Base-by-base conservation (phyloP, 108 stramenopile species). In the Nannochloropsis gaditana region DNA sequence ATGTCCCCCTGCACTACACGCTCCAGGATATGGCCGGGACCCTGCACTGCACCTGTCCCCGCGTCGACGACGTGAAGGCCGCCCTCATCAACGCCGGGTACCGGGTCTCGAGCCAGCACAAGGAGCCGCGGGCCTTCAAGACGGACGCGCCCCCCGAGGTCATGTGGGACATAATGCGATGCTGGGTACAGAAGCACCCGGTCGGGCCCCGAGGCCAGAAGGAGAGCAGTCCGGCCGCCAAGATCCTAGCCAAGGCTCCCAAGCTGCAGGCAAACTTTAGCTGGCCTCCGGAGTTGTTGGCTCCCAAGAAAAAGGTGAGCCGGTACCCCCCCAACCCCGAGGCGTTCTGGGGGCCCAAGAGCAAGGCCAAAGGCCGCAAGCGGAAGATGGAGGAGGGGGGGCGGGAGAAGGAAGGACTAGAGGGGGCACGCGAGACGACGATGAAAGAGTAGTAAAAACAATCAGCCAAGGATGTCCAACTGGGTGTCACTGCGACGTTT, bases 41-140 rank as follows among this genome's bases (percentile, higher is more conserved):
- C 4, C 87, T 96, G 50, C 91, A 93, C 83, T 93, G 93, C 82
- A 80, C 88, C 15, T 92, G 92, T 41, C 96, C 96, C 43, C 94
- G 95, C 11, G 89, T 95, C 86, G 82, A 83, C 44, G 84, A 86
- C 15, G 87, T 97, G 79, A 91, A 92, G 45, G 94, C 95, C 41
- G 97, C 97, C 9, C 82, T 99, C 3, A 47, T 92, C 43, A 95
- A 97, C 85, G 96, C 96, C 11, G 97, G 97, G 9, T 98, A 95
- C 90, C 87, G 93, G 47, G 94, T 94, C 15, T 95, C 95, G 85
- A 95, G 95, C 11, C 94, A 93, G 82, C 98, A 99, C 90, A 96
- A 96, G 85, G 96, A 96, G 82, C 95, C 96, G 9, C 86, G 92
- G 82, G 96, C 96, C 31, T 87, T 99, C 50, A 97, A 99, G 86